Base-by-base conservation (phyloP, 257 asterid genomes). In the Jasminum sambac region DNA sequence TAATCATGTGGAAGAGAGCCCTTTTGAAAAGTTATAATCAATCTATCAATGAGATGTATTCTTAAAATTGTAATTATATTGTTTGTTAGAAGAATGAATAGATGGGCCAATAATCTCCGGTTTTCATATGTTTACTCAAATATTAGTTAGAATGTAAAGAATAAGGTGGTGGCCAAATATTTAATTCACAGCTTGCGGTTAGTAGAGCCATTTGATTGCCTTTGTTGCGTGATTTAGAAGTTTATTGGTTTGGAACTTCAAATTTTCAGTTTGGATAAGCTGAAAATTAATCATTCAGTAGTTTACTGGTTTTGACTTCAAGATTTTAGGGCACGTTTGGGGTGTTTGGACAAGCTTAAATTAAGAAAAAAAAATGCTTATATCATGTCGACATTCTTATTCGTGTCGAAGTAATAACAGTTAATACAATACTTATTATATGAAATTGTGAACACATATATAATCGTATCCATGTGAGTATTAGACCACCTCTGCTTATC, bases 141-240 rank as follows among this genome's bases (percentile, higher is more conserved):
- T 58, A 75, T 72, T 62, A 71, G 83, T 80, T 80, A 70, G 82
- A 70, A 72, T 79, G 75, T 52, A 55, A 73, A 40, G 76, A 74
- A 76, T 16, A 69, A 76, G 55, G 75, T 72, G 65, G 72, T 37
- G 37, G 70, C 71, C 70, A 69, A 5, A 24, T n/a, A n/a, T n/a
- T 36, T 59, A 69, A 24, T 44, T 46, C 72, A 64, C 60, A 68
- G 58, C 64, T 65, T 52, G 75, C 58, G 55, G 84, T 78, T 79
- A 74, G 80, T 43, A 58, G 63, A 26, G 58, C 75, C 75, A 76
- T 73, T 77, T 77, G 70, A 79, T 74, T 64, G 67, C 74, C 52
- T 64, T 50, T 36, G 39, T 76, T 77, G 85, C 86, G 74, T 86
- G 72, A 66, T 70, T 26, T 73, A 14, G 75, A 81, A 81, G 88